A percentile compares a stretch with the other conserved stretches of the same genome.
These are phyloP conservation scores for Gliomastix tumulicola DNA, from an alignment of 2,329 filamentous ascomycete genomes.

Conservation along the genomic window DNA sequence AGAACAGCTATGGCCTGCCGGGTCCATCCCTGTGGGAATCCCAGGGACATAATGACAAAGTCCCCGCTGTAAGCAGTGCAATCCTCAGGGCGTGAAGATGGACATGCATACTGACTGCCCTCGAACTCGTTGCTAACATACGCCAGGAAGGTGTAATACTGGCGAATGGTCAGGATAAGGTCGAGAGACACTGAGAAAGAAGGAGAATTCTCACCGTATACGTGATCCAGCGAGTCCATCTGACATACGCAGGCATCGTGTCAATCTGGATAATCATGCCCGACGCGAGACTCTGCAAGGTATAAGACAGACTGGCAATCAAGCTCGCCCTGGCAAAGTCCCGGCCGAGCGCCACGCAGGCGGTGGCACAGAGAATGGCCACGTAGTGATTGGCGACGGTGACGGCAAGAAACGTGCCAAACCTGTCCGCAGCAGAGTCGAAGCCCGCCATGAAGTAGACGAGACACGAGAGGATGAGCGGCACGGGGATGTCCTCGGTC, in stretches of 20 bases:
- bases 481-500: slow-evolving; percentile 66
- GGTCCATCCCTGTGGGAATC: slow-evolving; percentile 62
- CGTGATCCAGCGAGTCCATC: slow-evolving; percentile 66
- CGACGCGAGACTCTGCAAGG: slow-evolving; percentile 65
- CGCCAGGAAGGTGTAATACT: slow-evolving; percentile 66
- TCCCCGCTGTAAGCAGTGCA: too few species aligned
- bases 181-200: too few species aligned
- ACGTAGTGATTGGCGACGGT: slow-evolving; percentile 66
- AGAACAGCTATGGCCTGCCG: slow-evolving; percentile 57
- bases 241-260: slow-evolving; percentile 65
- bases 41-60: slow-evolving; percentile 62
- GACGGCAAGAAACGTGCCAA: slow-evolving; percentile 65
- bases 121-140: slow-evolving; percentile 67
- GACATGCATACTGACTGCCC: slow-evolving; percentile 66
- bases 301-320: slow-evolving; percentile 65
- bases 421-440: slow-evolving; percentile 52
- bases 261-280: slow-evolving; percentile 71
- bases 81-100: too few species aligned
- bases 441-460: slow-evolving; percentile 77
- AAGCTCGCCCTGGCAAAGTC: slow-evolving; percentile 64
- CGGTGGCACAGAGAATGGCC: slow-evolving; percentile 62
- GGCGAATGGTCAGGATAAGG: too few species aligned
- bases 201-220: slow-evolving; percentile 42
- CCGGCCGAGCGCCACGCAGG: slow-evolving; percentile 57
- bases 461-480: slow-evolving; percentile 61